phyloP scores from a whole-genome alignment of 768 basidiomycete species.

The Suillus discolor region DNA sequence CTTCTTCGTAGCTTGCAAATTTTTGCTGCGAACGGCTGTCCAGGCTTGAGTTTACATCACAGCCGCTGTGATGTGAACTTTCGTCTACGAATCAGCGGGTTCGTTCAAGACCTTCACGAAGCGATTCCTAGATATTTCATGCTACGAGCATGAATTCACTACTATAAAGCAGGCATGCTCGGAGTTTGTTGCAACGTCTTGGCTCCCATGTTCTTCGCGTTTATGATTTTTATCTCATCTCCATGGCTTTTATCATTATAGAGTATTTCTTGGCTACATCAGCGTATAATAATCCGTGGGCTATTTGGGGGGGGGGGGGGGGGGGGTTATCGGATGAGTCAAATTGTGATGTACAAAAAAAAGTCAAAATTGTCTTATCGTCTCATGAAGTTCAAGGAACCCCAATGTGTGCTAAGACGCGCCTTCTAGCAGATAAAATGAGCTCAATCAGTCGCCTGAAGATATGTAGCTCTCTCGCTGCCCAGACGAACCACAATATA shows the following conservation, averaged over 20 bases:
- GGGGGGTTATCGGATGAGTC: not conserved
- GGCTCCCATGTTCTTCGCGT: not conserved
- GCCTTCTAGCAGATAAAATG: not conserved
- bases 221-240: not conserved
- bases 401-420: not conserved
- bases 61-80: not conserved
- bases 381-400: not conserved
- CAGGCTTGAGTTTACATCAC: slow-evolving; percentile 1
- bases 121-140: slow-evolving; percentile 19
- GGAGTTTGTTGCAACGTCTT: not conserved
- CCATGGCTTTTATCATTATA: not conserved
- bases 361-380: not conserved
- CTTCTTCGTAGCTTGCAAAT: slow-evolving; percentile 24
- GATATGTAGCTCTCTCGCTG: not conserved
- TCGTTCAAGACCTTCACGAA: slow-evolving; percentile 11
- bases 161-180: not conserved
- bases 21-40: slow-evolving; percentile 8
- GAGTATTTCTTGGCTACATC: not conserved
- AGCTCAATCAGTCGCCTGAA: not conserved
- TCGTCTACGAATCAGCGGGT: not conserved
- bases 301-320: too few species aligned
- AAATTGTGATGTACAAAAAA: not conserved
- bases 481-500: slow-evolving; percentile 9
- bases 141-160: slow-evolving; percentile 14
- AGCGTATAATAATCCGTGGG: not conserved